A percentile compares a stretch with the other conserved stretches of the same genome.
Conservation (phyloP, 345 rosid species). For the Erucastrum elatum region DNA sequence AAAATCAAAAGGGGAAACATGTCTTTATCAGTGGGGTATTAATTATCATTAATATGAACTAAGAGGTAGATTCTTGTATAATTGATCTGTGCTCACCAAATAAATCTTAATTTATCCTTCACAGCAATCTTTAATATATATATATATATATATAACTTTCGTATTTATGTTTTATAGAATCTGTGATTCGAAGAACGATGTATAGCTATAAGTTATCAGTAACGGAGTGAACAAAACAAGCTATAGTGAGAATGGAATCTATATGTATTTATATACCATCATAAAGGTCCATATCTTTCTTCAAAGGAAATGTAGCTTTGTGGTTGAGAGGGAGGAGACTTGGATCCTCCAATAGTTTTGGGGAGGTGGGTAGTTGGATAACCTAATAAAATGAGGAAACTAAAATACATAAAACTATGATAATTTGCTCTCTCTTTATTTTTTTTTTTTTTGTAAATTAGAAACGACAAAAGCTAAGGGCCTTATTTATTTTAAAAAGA, state of each 20-base stretch:
- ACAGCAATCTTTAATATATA: not conserved
- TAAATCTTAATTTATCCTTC: conserved; percentile 11
- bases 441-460: not conserved
- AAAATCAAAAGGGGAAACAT: conserved; percentile 13
- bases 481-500: not conserved
- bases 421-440: not conserved
- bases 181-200: conserved; percentile 4
- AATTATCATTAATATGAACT: conserved; percentile 11
- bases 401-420: not conserved
- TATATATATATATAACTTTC: not conserved
- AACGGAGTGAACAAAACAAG: not conserved
- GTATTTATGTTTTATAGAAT: not conserved
- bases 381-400: conserved; percentile 27
- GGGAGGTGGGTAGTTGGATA: conserved; percentile 38
- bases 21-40: conserved; percentile 9
- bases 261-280: not conserved
- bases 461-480: not conserved
- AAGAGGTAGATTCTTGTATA: conserved; percentile 8
- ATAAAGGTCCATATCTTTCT: not conserved
- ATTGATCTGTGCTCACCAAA: not conserved
- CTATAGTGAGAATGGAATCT: conserved; percentile 9
- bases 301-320: conserved; percentile 10
- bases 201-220: not conserved
- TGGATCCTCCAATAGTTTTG: conserved; percentile 42
- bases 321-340: conserved; percentile 39